phyloP scores from a whole-genome alignment of 2,329 filamentous ascomycete genomes.

The Sarocladium strictum region DNA sequence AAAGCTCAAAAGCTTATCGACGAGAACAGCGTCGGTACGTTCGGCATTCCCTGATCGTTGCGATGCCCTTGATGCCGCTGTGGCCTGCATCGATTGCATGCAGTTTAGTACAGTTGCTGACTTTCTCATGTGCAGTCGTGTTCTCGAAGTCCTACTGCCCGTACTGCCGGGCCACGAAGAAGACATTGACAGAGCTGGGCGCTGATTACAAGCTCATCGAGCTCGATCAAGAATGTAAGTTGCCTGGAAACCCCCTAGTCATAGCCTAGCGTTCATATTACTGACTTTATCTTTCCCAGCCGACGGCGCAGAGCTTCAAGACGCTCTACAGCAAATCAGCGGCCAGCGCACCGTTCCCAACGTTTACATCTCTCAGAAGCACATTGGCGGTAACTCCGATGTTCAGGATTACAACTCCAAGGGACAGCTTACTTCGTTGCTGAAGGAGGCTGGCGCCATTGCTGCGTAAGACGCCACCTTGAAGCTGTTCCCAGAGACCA shows the following conservation, averaged over 20 bases:
- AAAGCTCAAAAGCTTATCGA: constrained; percentile 85
- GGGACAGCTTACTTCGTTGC: constrained; percentile 33
- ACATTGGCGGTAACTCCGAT: constrained; percentile 96
- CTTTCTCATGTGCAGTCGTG: constrained; percentile 54
- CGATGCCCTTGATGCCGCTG: too few species aligned
- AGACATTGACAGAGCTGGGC: constrained; percentile 60
- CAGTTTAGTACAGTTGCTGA: not conserved
- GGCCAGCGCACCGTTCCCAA: constrained; percentile 89
- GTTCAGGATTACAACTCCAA: constrained; percentile 53
- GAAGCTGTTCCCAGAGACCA: too few species aligned
- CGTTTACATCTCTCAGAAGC: constrained; percentile 84
- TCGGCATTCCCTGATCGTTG: too few species aligned
- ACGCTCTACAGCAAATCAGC: constrained; percentile 72
- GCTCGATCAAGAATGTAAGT: constrained; percentile 75
- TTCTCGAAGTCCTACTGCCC: constrained; percentile 98
- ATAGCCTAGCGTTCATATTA: too few species aligned
- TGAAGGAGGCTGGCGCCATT: constrained; percentile 37
- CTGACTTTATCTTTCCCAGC: constrained; percentile 39
- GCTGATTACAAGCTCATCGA: constrained; percentile 74
- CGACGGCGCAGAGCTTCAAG: constrained; percentile 78
- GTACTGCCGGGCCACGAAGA: constrained; percentile 79
- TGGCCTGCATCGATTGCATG: not conserved
- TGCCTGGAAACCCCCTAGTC: not conserved
- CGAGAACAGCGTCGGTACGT: constrained; percentile 76
- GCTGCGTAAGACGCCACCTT: not conserved